Base-by-base conservation (phyloP, 2,329 filamentous ascomycete species). In the Drechslera avenae region DNA sequence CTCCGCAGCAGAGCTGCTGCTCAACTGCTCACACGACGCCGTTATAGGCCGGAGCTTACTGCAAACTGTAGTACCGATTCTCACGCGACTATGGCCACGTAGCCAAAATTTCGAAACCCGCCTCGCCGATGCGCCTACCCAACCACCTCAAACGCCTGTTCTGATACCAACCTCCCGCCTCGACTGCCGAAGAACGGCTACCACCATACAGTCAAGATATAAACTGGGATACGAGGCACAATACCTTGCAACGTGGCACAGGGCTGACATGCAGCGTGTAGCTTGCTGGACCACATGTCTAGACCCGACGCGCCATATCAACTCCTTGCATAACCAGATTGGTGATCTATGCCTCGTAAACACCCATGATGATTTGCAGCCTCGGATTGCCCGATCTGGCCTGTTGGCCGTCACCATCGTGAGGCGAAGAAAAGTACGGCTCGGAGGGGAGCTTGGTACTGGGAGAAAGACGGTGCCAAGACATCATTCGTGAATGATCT, bases 261-360 rank as follows among this genome's bases (percentile, higher is more conserved):
- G 9, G 17, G 28, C 17, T 16, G 13, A 17, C 18, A 32, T 19
- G 17, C 16, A 14, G 17, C 9, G 17, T 18, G 18, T 12, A 31
- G 43, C 34, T 39, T 18, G 26, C 16, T 14, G n/a, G 34, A n/a
- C 23, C 13, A 18, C 13, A 19, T 31, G 9, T 30, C 12, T 10
- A 39, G 26, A 45, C 26, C 31, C n/a, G 43, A 37, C 37, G 32
- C 32, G 48, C 41, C 42, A 30, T 33, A 32, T 39, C 18, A 32
- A 17, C 21, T 41, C 18, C 31, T 33, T 30, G 48, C 23, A 32
- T 26, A 26, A 30, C 18, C 36, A 21, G 35, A 17, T 13, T 16
- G 23, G 14, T n/a, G 16, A 17, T 21, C 19, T 8, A 12, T 28
- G 14, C 12, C 13, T 18, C n/a, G 12, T 17, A 1, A 26, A 28